Evolutionary conservation across 345 rosid genomes (phyloP), one percentile per base, ranked within the genome.

Genomic region (Dipteronia sinensis): DNA sequence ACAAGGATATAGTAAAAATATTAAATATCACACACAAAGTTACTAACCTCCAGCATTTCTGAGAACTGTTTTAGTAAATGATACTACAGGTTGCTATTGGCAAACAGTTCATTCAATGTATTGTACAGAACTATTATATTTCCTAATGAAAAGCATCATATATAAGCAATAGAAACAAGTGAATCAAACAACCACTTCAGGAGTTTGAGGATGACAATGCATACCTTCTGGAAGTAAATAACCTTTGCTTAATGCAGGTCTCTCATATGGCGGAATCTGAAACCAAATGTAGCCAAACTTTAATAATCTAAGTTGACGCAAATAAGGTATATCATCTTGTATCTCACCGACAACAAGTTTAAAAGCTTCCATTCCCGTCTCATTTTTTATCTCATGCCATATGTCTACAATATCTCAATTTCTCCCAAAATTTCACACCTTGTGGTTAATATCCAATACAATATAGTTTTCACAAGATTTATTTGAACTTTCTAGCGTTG

Each of bases 221-320:
- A 80, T 74, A 91, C 98, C 90, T 90, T 89, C 98, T 22, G 97
- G 95, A 76, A 94, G 89, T 75, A 94, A 69, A 85, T 86, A 94
- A 29, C 98, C 97, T 88, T 94, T 94, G 89, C 97, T 94, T 79
- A 94, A 84, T 22, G 98, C 95, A 49, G 97, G 98, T 80, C 98
- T 92, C 89, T 94, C 98, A 69, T 94, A 94, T 29, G 98, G 97
- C 20, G 97, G 87, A 77, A 88, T 90, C 97, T 94, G 88, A 19
- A 80, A 66, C 66, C 12, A 78, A 82, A 73, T 10, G 22, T 22
- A 81, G 25, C 40, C 3, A 42, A 40, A 42, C 67, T 20, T 13
- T 15, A 31, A 19, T 13, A 47, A 64, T 65, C 47, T 27, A 10
- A 25, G 69, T 64, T 74, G 8, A 63, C 10, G n/a, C 10, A 19